These are phyloP conservation scores for Kodamaea jinghongensis DNA, from an alignment of 805 yeast species.

Conservation along the genomic window DNA sequence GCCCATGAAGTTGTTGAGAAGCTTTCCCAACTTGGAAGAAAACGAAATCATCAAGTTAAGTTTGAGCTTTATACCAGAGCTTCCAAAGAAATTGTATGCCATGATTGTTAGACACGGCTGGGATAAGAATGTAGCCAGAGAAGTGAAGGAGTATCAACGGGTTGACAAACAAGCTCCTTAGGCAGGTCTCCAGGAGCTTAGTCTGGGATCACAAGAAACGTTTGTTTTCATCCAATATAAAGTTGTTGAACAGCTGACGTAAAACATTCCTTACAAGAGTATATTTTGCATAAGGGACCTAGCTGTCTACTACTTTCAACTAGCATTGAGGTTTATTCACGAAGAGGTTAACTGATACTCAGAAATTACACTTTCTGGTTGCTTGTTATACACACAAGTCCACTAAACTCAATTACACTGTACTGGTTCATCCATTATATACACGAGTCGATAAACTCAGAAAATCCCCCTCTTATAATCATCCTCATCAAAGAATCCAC, in stretches of 20 bases:
- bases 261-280: too few relatives aligned
- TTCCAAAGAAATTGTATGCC: slow-evolving; percentile 66
- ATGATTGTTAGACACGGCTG: slow-evolving; percentile 61
- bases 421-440: neutral
- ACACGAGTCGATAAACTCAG: neutral
- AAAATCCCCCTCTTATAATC: slow-evolving; percentile 50
- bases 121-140: slow-evolving; percentile 44
- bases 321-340: too few relatives aligned
- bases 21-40: slow-evolving; percentile 69
- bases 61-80: slow-evolving; percentile 71
- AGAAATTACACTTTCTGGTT: too few relatives aligned
- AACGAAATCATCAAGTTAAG: slow-evolving; percentile 74
- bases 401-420: neutral
- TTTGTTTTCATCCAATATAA: too few relatives aligned
- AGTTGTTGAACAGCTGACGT: too few relatives aligned
- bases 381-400: too few relatives aligned
- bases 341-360: too few relatives aligned
- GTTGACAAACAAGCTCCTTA: too few relatives aligned
- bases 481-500: slow-evolving; percentile 56
- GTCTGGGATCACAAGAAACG: too few relatives aligned
- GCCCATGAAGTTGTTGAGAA: slow-evolving; percentile 75
- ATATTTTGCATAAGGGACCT: too few relatives aligned
- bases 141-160: slow-evolving; percentile 21
- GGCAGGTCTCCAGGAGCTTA: too few relatives aligned
- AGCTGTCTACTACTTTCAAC: too few relatives aligned